Percentiles rank a stretch among this genome's conserved stretches.
phyloP scores from a whole-genome alignment of 805 yeast genomes.

The Myxozyma vanderwaltii region DNA sequence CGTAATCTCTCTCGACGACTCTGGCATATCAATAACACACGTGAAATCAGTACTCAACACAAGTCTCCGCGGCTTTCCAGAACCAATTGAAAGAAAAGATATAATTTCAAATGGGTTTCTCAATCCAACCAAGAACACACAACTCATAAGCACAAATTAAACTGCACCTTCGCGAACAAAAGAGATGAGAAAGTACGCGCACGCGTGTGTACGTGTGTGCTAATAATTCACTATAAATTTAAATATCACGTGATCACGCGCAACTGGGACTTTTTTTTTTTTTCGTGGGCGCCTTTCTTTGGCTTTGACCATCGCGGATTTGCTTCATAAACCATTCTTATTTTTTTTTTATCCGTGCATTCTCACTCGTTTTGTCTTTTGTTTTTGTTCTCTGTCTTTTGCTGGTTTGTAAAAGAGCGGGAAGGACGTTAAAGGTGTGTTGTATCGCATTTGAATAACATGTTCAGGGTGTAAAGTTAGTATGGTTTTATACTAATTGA shows the following conservation, averaged over 20 bases:
- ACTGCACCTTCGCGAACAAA: no score
- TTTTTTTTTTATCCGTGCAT: not conserved
- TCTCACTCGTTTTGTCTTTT: not conserved
- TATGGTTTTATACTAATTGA: no score
- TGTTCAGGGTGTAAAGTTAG: no score
- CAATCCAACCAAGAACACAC: not conserved
- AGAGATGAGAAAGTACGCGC: no score
- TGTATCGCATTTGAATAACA: no score
- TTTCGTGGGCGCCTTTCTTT: not conserved
- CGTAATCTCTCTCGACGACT: not conserved
- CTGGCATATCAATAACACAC: not conserved
- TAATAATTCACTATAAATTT: no score
- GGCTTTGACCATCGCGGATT: not conserved
- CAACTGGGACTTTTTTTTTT: not conserved
- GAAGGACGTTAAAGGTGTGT: no score
- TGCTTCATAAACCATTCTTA: not conserved
- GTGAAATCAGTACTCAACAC: not conserved
- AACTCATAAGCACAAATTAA: no score
- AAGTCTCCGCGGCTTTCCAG: not conserved
- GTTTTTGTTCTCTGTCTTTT: not conserved
- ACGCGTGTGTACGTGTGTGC: no score
- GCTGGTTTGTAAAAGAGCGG: no score
- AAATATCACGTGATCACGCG: constrained; percentile 2
- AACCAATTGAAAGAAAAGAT: not conserved
- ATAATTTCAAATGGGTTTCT: not conserved